phyloP scores from a whole-genome alignment of 345 rosid genomes.

The Punica granatum region DNA sequence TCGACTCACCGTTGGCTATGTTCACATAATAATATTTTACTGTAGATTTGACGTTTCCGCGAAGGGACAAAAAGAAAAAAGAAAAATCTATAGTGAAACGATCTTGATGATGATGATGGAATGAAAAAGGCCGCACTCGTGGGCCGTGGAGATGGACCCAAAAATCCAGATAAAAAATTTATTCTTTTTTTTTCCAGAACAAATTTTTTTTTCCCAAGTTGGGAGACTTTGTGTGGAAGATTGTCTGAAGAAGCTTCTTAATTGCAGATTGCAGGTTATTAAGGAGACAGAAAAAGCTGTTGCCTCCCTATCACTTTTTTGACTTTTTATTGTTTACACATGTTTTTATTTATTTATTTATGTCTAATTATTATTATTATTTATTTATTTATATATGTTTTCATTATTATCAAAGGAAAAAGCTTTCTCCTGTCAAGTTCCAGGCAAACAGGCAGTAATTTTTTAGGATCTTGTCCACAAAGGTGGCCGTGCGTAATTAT shows the following conservation, averaged over 20 bases:
- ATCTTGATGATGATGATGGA: slow-evolving; percentile 2
- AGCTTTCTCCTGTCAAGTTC: not conserved
- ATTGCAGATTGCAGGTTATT: slow-evolving; percentile 29
- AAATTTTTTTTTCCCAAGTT: not conserved
- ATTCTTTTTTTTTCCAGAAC: no score
- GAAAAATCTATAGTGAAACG: not conserved
- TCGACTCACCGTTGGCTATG: no score
- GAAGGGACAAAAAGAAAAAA: not conserved
- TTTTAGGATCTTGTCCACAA: not conserved
- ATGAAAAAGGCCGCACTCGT: not conserved
- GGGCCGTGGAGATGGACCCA: slow-evolving; percentile 8
- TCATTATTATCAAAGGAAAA: not conserved
- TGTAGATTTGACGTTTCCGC: not conserved
- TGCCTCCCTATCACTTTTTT: not conserved
- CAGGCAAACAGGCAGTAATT: not conserved
- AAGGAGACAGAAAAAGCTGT: slow-evolving; percentile 24
- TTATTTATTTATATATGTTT: not conserved
- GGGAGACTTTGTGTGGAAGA: no score
- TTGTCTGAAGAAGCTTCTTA: slow-evolving; percentile 2
- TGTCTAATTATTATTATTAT: no score
- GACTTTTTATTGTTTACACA: not conserved
- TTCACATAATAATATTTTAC: no score
- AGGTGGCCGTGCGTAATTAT: not conserved
- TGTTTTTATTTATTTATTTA: not conserved
- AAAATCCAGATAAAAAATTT: not conserved